Evolutionary conservation across 108 stramenopile genomes (phyloP).

Genomic region (Nitzschia palea): DNA sequence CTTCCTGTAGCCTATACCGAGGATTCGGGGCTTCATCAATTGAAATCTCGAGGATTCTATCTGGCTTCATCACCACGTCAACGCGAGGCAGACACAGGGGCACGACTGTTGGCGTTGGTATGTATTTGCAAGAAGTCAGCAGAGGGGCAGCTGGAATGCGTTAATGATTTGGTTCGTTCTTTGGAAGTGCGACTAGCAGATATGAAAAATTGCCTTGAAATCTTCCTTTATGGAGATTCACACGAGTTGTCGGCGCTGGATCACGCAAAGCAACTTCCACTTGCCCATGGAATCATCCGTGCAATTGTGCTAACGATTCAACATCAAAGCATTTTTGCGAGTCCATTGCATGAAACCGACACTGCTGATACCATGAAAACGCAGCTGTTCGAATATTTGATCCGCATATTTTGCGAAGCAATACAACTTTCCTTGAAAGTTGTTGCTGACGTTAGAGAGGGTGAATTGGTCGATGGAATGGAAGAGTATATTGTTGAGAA

Average conservation of each 20-base stretch:
- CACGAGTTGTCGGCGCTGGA: not conserved
- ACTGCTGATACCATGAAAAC: not conserved
- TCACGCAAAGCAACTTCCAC: constrained; percentile 36
- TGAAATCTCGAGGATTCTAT: constrained; percentile 39
- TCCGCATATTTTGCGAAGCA: constrained; percentile 32
- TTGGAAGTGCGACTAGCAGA: constrained; percentile 15
- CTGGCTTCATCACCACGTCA: constrained; percentile 64
- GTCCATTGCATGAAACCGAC: not conserved
- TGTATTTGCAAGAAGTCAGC: constrained; percentile 13
- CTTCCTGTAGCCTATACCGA: constrained; percentile 25
- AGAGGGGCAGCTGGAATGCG: not conserved
- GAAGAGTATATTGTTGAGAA: constrained; percentile 24
- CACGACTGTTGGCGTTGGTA: constrained; percentile 45
- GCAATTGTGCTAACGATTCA: constrained; percentile 39
- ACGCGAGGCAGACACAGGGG: constrained; percentile 69
- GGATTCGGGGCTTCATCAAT: not conserved
- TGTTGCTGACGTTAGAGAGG: constrained; percentile 58
- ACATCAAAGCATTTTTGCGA: constrained; percentile 1
- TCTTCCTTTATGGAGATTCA: not conserved
- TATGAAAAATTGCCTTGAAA: constrained; percentile 29
- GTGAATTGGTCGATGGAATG: constrained; percentile 44
- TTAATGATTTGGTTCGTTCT: constrained; percentile 16
- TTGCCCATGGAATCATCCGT: constrained; percentile 65
- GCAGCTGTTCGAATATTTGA: constrained; percentile 22
- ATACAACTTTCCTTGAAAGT: constrained; percentile 55